Base-by-base conservation (phyloP, 2,329 filamentous ascomycete genomes). In the Hirsutella minnesotensis region DNA sequence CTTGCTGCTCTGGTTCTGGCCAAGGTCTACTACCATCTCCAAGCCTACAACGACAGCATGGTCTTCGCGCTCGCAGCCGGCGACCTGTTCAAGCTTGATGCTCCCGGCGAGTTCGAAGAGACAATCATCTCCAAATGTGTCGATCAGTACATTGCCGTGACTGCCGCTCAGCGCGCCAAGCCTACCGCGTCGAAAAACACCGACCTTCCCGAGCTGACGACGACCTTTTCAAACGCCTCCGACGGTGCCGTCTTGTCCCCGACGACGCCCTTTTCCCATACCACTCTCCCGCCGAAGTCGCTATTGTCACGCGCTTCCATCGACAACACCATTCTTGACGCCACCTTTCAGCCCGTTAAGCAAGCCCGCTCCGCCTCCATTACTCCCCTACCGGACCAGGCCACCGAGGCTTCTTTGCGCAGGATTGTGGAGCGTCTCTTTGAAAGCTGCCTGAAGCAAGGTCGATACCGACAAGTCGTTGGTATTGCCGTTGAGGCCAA, bases 21-120 rank as follows among this genome's bases (percentile, higher is more conserved):
- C 54, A 98, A 98, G 74, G 88, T 96, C 53, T 98, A 96, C 70
- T 98, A 96, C 61, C 92, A 98, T 61, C 80, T 98, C 42, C 88
- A 95, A 67, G 92, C 92, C 63, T 98, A 98, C 71, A 92, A 95
- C 61, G 92, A 98, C 70, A 95, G 90, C 66, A 96, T 98, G 90
- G 85, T 86, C 41, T 96, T 98, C 65, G 92, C 92, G 49, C 78
- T 98, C 38, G 89, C 88, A 46, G 89, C 92, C 20, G 92, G 92
- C 47, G 86, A 95, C 60, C 80, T 95, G 40, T 95, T 98, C 73
- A 86, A 94, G 68, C 77, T 96, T 51, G 86, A 95, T 57, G 76
- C 82, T 43, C 83, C 86, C 41, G 85, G 87, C 64, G 92, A 98
- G 69, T 98, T 95, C 58, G 92, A 98, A 65, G 89, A 98, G 69